Evolutionary conservation across 129 eudicot species (phyloP), one percentile per base, ranked within the genome.

Genomic region (Artemisia tridentata): DNA sequence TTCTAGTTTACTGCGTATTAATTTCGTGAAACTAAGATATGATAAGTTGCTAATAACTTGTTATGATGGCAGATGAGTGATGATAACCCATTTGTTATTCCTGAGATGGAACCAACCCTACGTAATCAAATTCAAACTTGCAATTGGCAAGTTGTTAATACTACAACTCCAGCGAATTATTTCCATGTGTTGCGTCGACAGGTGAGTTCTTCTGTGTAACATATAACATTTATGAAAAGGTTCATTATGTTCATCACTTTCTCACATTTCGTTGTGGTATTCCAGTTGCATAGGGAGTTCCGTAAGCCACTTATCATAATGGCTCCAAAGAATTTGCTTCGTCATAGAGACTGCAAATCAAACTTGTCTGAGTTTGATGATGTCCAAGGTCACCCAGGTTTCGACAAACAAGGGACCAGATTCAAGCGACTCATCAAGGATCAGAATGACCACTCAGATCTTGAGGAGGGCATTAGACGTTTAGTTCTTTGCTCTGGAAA

Each of bases 61-160:
- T 38, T 47, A 45, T 73, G 47, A 62, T 77, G 69, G 48, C 84
- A 93, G 99, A 93, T 87, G 95, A 93, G 91, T 67, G 99, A 90
- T 84, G 97, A 93, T 71, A 85, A 93, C 74, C 97, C 99, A 7
- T 90, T 45, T 65, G 86, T 84, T 31, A 86, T 93, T 59, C 99
- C 97, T 4, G 98, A 86, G 88, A 93, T 93, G 99, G 99, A 93
- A 46, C 83, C 90, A 57, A 89, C 99, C 53, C 91, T 91, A 10
- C 72, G 98, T 67, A 93, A 80, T 71, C 99, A 93, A 75, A 93
- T 93, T 59, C 98, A 93, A 76, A 92, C 92, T 77, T 89, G 97
- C 87, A 93, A 93, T 77, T 87, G 95, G 98, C 98, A 93, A 79
- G 95, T 93, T 72, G 98, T 93, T 47, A 93, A 93, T 65, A 92